Evolutionary conservation across 129 eudicot genomes (phyloP).

Genomic region (Ambrosia artemisiifolia): DNA sequence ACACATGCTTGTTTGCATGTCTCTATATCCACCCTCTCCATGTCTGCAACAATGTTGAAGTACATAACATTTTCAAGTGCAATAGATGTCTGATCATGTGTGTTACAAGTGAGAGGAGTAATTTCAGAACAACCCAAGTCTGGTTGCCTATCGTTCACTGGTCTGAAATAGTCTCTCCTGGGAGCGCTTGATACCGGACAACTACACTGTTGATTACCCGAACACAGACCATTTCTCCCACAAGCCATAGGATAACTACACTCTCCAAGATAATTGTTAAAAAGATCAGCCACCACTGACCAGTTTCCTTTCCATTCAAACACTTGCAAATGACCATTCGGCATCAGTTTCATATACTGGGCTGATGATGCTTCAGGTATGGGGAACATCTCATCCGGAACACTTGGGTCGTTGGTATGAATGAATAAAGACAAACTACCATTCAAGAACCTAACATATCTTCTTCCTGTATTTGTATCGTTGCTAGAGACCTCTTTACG

Average conservation of each 20-base stretch:
- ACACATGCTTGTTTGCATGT: constrained; percentile 35
- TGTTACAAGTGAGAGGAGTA: constrained; percentile 25
- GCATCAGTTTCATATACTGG: constrained; percentile 21
- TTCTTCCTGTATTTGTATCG: background rate
- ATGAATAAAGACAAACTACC: background rate
- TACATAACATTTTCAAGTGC: constrained; percentile 13
- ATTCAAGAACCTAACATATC: constrained; percentile 7
- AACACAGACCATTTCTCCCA: constrained; percentile 37
- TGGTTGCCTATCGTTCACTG: constrained; percentile 2
- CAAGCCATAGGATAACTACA: constrained; percentile 33
- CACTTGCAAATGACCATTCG: constrained; percentile 23
- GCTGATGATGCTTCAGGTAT: background rate
- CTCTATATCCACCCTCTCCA: constrained; percentile 10
- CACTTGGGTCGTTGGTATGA: background rate
- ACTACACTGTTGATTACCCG: constrained; percentile 15
- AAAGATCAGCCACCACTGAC: background rate
- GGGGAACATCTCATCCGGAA: too few species aligned
- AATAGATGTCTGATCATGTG: constrained; percentile 21
- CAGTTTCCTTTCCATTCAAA: background rate
- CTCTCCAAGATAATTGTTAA: background rate
- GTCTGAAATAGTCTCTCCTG: constrained; percentile 15
- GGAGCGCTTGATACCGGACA: constrained; percentile 24
- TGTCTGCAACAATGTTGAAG: background rate
- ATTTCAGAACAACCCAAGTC: constrained; percentile 25
- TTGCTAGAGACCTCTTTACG: background rate